These are phyloP conservation scores for Daldinia bambusicola DNA, from an alignment of 495 filamentous ascomycete species.

Conservation along the genomic window DNA sequence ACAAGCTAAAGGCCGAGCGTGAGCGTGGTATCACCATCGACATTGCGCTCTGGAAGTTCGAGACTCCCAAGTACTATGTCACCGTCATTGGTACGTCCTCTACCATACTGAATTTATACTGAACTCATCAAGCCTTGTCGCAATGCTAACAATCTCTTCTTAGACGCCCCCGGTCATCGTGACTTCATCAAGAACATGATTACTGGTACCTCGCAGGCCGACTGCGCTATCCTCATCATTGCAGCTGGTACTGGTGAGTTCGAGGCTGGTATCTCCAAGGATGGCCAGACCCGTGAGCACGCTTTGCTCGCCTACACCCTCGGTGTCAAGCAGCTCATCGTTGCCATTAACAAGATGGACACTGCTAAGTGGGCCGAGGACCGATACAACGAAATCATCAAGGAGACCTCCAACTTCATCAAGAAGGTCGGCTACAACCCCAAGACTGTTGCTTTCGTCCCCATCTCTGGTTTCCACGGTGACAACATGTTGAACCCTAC, in stretches of 20 bases:
- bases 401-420: constrained; percentile 99
- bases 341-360: constrained; percentile 99
- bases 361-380: constrained; percentile 97
- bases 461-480: constrained; percentile 99
- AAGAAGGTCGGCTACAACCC: constrained; percentile 99
- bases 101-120: background rate
- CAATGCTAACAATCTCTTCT: constrained; percentile 34
- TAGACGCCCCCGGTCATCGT: constrained; percentile 98
- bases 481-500: constrained; percentile 99
- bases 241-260: constrained; percentile 99
- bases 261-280: constrained; percentile 99
- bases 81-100: constrained; percentile 88
- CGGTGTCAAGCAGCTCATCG: constrained; percentile 99
- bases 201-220: constrained; percentile 99
- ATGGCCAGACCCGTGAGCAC: constrained; percentile 99
- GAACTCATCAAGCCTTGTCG: constrained; percentile 6
- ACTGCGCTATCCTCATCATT: constrained; percentile 99
- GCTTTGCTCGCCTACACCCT: constrained; percentile 99
- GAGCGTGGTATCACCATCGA: constrained; percentile 99
- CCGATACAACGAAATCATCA: constrained; percentile 98
- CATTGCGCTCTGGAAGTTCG: constrained; percentile 99
- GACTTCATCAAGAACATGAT: constrained; percentile 99
- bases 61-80: constrained; percentile 98
- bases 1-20: constrained; percentile 99
- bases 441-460: constrained; percentile 97